Conservation (phyloP, 805 yeast genomes). For the Metahyphopichia silvanorum region DNA sequence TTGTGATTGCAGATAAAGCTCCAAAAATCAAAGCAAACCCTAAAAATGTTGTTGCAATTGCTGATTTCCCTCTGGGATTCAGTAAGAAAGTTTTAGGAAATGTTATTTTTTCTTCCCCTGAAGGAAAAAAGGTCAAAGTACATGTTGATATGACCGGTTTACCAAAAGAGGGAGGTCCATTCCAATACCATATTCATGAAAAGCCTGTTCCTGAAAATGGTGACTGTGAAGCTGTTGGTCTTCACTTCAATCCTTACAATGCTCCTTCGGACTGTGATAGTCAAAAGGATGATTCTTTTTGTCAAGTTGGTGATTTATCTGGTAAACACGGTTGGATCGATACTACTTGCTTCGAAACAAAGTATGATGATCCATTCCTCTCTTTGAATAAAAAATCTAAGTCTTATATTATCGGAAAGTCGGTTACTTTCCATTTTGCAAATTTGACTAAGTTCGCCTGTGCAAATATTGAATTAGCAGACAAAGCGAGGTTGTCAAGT, state of each 20-base stretch:
- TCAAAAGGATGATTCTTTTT: constrained; percentile 49
- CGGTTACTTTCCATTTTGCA: constrained; percentile 55
- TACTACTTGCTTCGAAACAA: constrained; percentile 64
- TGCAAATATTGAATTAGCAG: constrained; percentile 47
- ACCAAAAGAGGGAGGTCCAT: constrained; percentile 66
- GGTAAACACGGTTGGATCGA: constrained; percentile 76
- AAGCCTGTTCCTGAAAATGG: constrained; percentile 45
- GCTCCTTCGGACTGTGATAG: constrained; percentile 53
- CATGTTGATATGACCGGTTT: constrained; percentile 69
- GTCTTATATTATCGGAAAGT: constrained; percentile 57
- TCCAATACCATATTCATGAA: constrained; percentile 67
- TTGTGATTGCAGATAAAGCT: constrained; percentile 40
- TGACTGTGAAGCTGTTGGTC: constrained; percentile 53
- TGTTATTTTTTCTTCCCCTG: constrained; percentile 54
- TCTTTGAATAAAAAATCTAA: constrained; percentile 55
- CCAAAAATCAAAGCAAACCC: constrained; percentile 52
- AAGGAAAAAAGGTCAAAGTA: constrained; percentile 59
- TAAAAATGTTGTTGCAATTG: constrained; percentile 49
- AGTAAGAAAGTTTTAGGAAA: constrained; percentile 45
- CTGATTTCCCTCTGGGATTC: constrained; percentile 47
- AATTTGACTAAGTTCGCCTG: constrained; percentile 59
- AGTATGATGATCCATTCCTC: constrained; percentile 61
- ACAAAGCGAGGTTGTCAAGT: constrained; percentile 2
- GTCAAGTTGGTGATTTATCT: constrained; percentile 73
- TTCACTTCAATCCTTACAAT: constrained; percentile 62